Percentiles rank a stretch among this genome's conserved stretches.
These are phyloP conservation scores for Pseudogymnoascus sp. DNA, from an alignment of 2,329 filamentous ascomycete species.

Conservation along the genomic window DNA sequence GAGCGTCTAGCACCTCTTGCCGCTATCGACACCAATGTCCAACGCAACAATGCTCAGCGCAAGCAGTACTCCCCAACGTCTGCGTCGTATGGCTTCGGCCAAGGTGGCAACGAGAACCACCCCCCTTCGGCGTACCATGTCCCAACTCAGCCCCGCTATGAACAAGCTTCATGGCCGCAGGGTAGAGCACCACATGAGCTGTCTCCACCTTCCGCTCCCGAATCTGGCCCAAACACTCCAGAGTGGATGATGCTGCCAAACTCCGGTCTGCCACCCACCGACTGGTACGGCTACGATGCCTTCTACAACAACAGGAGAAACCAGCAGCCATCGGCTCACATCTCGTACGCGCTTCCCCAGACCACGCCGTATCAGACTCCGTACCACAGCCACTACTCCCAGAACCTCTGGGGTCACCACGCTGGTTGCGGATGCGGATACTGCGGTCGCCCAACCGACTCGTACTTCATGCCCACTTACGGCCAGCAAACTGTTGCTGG, in stretches of 20 bases:
- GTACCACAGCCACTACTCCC: slow-evolving; percentile 34
- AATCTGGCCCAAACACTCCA: slow-evolving; percentile 44
- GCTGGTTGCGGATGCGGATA: slow-evolving; percentile 38
- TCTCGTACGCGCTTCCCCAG: slow-evolving; percentile 33
- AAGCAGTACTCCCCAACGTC: slow-evolving; percentile 38
- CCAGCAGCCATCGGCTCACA: slow-evolving; percentile 21
- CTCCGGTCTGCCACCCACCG: slow-evolving; percentile 41
- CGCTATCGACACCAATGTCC: slow-evolving; percentile 53
- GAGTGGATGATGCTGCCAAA: slow-evolving; percentile 40
- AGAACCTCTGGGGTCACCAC: slow-evolving; percentile 38
- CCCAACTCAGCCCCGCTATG: slow-evolving; percentile 20
- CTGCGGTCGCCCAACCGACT: slow-evolving; percentile 40
- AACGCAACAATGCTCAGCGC: slow-evolving; percentile 40
- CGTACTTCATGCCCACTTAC: slow-evolving; percentile 37
- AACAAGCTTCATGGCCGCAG: slow-evolving; percentile 26
- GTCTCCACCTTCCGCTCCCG: slow-evolving; percentile 45
- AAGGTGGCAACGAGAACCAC: slow-evolving; percentile 30
- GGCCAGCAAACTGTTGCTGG: slow-evolving; percentile 39
- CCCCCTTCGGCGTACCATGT: slow-evolving; percentile 22
- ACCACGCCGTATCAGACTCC: slow-evolving; percentile 40
- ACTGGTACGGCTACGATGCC: slow-evolving; percentile 42
- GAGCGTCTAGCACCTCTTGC: slow-evolving; percentile 34
- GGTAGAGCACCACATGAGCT: slow-evolving; percentile 29
- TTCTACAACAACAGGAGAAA: slow-evolving; percentile 36
- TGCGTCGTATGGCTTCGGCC: slow-evolving; percentile 40